Percentiles rank a stretch among this genome's conserved stretches.
Conservation (phyloP, 2,329 filamentous ascomycete genomes). For the Cladobotryum protrusum region DNA sequence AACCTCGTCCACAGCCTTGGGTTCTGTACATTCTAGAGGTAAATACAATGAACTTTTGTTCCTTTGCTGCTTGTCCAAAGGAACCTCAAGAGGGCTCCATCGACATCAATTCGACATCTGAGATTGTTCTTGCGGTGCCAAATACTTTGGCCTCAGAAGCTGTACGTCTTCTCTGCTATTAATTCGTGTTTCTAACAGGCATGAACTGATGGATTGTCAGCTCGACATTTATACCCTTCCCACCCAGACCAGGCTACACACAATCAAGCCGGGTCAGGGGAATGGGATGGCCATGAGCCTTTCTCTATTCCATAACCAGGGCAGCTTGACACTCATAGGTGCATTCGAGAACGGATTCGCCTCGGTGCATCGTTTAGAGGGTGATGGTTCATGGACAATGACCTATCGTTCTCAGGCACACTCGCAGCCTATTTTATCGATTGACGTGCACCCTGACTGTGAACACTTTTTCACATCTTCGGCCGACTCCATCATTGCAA, state of each 20-base stretch:
- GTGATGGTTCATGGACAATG: conserved; percentile 37
- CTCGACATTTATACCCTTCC: conserved; percentile 84
- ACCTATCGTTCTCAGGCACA: conserved; percentile 64
- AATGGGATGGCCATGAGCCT: conserved; percentile 89
- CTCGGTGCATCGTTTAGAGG: conserved; percentile 53
- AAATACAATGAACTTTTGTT: conserved; percentile 93
- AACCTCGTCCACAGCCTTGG: conserved; percentile 63
- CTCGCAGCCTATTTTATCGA: conserved; percentile 73
- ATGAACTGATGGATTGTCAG: conserved; percentile 23
- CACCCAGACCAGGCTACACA: conserved; percentile 61
- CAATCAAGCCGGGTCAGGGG: conserved; percentile 42
- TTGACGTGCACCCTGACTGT: conserved; percentile 47
- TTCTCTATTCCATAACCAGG: conserved; percentile 47
- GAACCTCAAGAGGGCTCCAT: conserved; percentile 18
- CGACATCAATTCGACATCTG: conserved; percentile 22
- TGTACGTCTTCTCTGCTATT: conserved; percentile 35
- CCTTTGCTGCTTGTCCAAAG: conserved; percentile 59
- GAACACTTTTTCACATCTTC: conserved; percentile 70
- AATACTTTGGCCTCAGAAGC: conserved; percentile 69
- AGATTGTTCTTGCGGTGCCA: conserved; percentile 70
- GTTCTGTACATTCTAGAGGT: conserved; percentile 77
- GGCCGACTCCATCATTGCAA: conserved; percentile 72
- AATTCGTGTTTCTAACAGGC: neutral
- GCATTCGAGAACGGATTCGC: conserved; percentile 83
- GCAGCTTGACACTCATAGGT: conserved; percentile 56